phyloP scores from a whole-genome alignment of 805 yeast species.

The Ogataea methanolica region DNA sequence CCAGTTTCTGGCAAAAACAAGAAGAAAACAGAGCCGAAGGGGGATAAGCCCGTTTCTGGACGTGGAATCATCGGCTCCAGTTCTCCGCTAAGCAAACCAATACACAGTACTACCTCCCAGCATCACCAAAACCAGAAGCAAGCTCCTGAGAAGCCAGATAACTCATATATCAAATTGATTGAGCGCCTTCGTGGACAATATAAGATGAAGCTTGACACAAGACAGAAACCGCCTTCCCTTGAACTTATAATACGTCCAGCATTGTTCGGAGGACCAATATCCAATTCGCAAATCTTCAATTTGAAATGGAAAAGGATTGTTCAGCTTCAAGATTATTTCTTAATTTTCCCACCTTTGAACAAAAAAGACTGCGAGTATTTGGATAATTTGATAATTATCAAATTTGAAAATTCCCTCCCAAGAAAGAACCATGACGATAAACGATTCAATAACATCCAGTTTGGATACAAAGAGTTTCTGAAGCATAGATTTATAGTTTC shows the following conservation, averaged over 20 bases:
- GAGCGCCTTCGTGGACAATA: constrained; percentile 10
- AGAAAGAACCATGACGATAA: neutral
- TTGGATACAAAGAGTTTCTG: constrained; percentile 16
- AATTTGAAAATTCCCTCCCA: neutral
- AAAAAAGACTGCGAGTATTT: constrained; percentile 14
- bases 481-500: constrained; percentile 8
- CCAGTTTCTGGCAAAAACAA: neutral
- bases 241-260: constrained; percentile 12
- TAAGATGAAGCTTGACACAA: constrained; percentile 6
- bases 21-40: no score
- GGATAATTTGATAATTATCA: constrained; percentile 3
- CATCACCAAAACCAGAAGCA: no score
- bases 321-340: constrained; percentile 10
- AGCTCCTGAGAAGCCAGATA: no score
- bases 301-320: constrained; percentile 9
- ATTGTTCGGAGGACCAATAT: constrained; percentile 20
- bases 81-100: no score
- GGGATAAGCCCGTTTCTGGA: no score
- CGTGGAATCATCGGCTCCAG: no score
- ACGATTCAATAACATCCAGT: neutral
- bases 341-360: constrained; percentile 15
- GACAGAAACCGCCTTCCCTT: constrained; percentile 11
- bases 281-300: constrained; percentile 14
- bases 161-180: no score
- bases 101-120: no score